A percentile compares a stretch with the other conserved stretches of the same genome.
phyloP scores from a whole-genome alignment of 768 basidiomycete species.

The Pleurotus tuoliensis region DNA sequence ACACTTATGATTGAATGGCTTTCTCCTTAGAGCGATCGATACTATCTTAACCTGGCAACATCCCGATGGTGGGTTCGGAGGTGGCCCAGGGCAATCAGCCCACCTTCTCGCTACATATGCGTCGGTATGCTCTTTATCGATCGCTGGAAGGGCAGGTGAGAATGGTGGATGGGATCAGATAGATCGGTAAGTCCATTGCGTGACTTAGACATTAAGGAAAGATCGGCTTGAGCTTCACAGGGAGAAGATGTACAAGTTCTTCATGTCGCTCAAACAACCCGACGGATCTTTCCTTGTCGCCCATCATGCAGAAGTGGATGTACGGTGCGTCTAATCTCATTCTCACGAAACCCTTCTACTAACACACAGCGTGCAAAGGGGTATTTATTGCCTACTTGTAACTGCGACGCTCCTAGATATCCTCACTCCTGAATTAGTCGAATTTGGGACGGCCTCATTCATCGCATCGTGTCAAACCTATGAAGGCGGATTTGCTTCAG shows the following conservation, averaged over 20 bases:
- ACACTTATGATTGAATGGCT: not conserved
- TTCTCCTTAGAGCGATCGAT: slow-evolving; percentile 58
- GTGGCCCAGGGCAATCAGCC: slow-evolving; percentile 84
- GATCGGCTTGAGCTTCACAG: slow-evolving; percentile 28
- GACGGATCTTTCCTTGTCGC: slow-evolving; percentile 92
- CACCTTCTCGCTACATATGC: slow-evolving; percentile 93
- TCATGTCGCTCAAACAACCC: slow-evolving; percentile 86
- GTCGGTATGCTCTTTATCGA: slow-evolving; percentile 76
- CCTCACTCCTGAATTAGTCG: slow-evolving; percentile 82
- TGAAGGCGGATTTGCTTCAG: slow-evolving; percentile 90
- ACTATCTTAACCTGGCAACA: slow-evolving; percentile 83
- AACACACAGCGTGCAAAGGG: slow-evolving; percentile 39
- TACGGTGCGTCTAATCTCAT: slow-evolving; percentile 54
- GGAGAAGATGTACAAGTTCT: slow-evolving; percentile 78
- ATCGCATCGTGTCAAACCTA: slow-evolving; percentile 92
- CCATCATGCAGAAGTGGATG: slow-evolving; percentile 87
- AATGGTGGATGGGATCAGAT: slow-evolving; percentile 86
- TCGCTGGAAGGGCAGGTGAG: slow-evolving; percentile 69
- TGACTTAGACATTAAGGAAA: not conserved
- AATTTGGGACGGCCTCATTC: slow-evolving; percentile 72
- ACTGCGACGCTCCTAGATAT: slow-evolving; percentile 81
- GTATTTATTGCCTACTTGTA: slow-evolving; percentile 88
- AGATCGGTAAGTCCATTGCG: slow-evolving; percentile 50
- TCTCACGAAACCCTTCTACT: not conserved
- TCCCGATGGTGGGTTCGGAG: slow-evolving; percentile 85